Base-by-base conservation (phyloP, 2,329 filamentous ascomycete species). In the Neofusicoccum parvum region DNA sequence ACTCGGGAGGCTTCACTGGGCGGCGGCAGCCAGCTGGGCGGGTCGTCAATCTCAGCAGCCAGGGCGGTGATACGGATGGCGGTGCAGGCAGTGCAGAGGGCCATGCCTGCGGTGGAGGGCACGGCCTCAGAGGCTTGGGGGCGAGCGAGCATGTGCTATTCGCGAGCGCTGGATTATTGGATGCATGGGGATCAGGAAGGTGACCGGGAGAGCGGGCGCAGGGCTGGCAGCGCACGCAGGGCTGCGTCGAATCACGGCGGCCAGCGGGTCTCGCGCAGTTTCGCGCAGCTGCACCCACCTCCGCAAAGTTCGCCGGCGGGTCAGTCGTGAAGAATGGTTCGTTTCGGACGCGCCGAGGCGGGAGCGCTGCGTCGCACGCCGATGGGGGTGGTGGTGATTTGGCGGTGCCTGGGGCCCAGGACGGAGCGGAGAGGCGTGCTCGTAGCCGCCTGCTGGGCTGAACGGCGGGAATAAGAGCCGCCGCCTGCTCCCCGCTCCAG, bases 21-120 rank as follows among this genome's bases (percentile, higher is more conserved):
- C 39, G 64, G 17, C 41, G 64, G 54, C 70, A 68, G 69, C 70
- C 69, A 71, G 64, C 54, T 48, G 65, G 70, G 72, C 41, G 66
- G 56, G 64, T 65, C 39, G 32, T 68, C 49, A 46, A 68, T 65
- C 66, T 68, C 66, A 59, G 64, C 56, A 50, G 59, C 64, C 45
- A 68, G 65, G 27, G 39, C 56, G 41, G 41, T 12, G 56, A 60
- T 60, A 41, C 43, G 67, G 39, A 71, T 67, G 48, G 36, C 65
- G 48, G 53, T 37, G 56, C 69, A 71, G 48, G 67, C 66, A 39
- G 65, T 59, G 56, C 69, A 72, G 59, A 72, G 69, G 62, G 68
- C 58, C 71, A 70, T 72, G 43, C 27, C 37, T 15, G 36, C 41
- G 32, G 43, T 27, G 43, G 59, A 51, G 59, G 65, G 62, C 50